A percentile compares a stretch with the other conserved stretches of the same genome.
Conservation (phyloP, 1,284 basidiomycete species). For the Irpex lacteus region DNA sequence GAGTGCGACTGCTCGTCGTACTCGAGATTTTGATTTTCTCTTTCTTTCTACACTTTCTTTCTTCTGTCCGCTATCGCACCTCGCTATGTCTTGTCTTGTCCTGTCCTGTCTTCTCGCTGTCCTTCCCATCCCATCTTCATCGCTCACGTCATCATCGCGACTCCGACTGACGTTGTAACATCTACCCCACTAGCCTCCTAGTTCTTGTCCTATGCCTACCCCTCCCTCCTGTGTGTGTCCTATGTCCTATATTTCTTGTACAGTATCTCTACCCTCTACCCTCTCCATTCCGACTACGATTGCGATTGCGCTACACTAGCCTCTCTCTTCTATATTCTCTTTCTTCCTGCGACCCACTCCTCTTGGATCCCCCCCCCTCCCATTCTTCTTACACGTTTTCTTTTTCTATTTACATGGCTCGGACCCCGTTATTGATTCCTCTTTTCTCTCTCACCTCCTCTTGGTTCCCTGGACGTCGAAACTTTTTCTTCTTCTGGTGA, state of each 20-base stretch:
- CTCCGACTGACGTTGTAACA: neutral
- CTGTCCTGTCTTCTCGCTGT: neutral
- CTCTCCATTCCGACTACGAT: slow-evolving; percentile 8
- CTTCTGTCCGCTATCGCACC: slow-evolving; percentile 10
- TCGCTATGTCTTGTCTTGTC: slow-evolving; percentile 11
- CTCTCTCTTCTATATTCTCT: neutral
- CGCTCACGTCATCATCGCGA: neutral
- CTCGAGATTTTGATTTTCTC: neutral
- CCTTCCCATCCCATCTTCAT: neutral
- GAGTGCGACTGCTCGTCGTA: neutral
- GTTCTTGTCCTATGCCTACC: no score
- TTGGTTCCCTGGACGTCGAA: neutral
- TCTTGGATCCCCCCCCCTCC: neutral
- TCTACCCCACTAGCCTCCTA: neutral
- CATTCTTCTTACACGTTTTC: neutral
- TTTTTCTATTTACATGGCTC: neutral
- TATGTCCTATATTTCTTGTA: neutral
- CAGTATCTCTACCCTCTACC: neutral
- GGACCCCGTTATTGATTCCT: neutral
- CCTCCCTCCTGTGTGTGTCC: no score
- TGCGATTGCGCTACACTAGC: neutral
- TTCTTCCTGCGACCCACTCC: neutral
- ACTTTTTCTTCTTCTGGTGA: neutral
- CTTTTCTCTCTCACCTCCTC: neutral
- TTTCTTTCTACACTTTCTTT: neutral